phyloP scores from a whole-genome alignment of 2,329 filamentous ascomycete genomes.

The Microsporum ferrugineum region DNA sequence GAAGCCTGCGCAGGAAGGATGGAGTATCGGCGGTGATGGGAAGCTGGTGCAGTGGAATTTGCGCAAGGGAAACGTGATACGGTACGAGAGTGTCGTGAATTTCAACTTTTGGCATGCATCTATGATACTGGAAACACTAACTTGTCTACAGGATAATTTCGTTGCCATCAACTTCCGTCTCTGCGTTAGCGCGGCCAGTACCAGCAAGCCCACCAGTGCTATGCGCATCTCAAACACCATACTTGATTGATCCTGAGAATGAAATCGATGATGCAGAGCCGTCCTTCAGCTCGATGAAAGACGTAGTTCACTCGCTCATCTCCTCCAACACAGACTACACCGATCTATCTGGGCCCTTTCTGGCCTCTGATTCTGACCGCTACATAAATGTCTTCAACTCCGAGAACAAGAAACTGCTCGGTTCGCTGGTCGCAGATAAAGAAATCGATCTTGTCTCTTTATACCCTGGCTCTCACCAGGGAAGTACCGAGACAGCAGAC shows the following conservation, averaged over 20 bases:
- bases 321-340: conserved; percentile 25
- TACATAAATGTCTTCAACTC: conserved; percentile 42
- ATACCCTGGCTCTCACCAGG: conserved; percentile 20
- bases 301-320: conserved; percentile 38
- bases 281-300: conserved; percentile 40
- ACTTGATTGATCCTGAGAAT: conserved; percentile 34
- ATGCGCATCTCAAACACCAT: conserved; percentile 41
- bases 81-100: conserved; percentile 24
- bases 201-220: conserved; percentile 34
- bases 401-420: conserved; percentile 32
- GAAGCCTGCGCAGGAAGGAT: conserved; percentile 33
- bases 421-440: conserved; percentile 39
- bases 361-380: conserved; percentile 40
- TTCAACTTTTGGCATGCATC: not conserved
- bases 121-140: conserved; percentile 7
- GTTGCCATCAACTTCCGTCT: conserved; percentile 32
- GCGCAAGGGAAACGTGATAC: conserved; percentile 31
- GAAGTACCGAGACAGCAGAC: conserved; percentile 9
- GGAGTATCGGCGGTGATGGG: conserved; percentile 44
- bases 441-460: conserved; percentile 34
- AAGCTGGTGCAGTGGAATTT: conserved; percentile 44
- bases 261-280: conserved; percentile 27
- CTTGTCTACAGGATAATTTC: conserved; percentile 30
- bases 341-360: conserved; percentile 31
- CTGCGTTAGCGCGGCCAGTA: conserved; percentile 32